phyloP scores from a whole-genome alignment of 139 green algal species.

The Prasinococcaceae sp. region DNA sequence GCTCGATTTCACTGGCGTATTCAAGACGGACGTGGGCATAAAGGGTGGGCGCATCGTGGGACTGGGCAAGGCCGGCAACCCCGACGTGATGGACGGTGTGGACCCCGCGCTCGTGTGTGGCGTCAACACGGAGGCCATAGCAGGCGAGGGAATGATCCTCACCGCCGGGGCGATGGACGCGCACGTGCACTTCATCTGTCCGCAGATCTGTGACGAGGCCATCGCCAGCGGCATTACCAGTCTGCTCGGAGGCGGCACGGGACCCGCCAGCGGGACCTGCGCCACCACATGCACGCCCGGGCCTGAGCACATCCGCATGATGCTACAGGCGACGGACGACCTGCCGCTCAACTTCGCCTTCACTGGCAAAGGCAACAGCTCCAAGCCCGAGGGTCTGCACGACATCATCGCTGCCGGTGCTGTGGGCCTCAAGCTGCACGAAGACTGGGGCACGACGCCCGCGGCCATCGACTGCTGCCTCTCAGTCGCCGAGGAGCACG shows the following conservation, averaged over 20 bases:
- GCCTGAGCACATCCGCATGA: conserved; percentile 21
- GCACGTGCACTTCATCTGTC: conserved; percentile 38
- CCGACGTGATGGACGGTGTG: conserved; percentile 34
- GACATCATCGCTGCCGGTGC: conserved; percentile 31
- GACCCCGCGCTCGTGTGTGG: conserved; percentile 26
- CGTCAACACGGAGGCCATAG: conserved; percentile 34
- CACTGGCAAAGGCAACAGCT: conserved; percentile 35
- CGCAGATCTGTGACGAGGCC: conserved; percentile 20
- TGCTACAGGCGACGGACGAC: conserved; percentile 33
- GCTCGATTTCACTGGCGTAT: conserved; percentile 31
- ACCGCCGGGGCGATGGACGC: conserved; percentile 33
- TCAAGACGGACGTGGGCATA: conserved; percentile 33
- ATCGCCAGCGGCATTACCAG: conserved; percentile 14
- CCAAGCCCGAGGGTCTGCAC: conserved; percentile 22
- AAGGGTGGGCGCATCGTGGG: conserved; percentile 20
- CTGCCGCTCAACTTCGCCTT: conserved; percentile 34
- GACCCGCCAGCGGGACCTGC: conserved; percentile 26
- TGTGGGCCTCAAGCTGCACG: conserved; percentile 33
- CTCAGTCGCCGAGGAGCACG: conserved; percentile 25
- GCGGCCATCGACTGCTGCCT: conserved; percentile 35
- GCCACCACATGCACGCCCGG: conserved; percentile 34
- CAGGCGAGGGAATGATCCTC: conserved; percentile 28
- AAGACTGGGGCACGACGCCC: conserved; percentile 37
- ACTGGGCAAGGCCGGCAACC: conserved; percentile 37
- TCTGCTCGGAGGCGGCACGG: conserved; percentile 26